These are phyloP conservation scores for Lolium perenne DNA, from an alignment of 176 grass and related monocot genomes.

Conservation along the genomic window DNA sequence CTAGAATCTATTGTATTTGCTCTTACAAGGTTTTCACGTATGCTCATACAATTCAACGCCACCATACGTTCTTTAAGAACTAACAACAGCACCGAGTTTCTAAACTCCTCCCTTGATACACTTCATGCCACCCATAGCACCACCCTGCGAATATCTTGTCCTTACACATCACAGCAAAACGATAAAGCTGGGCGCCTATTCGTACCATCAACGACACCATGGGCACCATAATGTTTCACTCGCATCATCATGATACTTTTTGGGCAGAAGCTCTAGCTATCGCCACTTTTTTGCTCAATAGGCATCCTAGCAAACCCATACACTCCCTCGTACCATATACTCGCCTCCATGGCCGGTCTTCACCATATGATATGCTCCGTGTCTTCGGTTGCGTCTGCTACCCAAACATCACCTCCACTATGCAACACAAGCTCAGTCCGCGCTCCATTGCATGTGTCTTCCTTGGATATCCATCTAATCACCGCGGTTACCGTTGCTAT, in stretches of 20 bases:
- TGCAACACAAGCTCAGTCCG: not conserved
- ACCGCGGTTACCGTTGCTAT: no score
- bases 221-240: not conserved
- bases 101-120: not conserved
- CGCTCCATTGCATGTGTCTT: no score
- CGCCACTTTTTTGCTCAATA: not conserved
- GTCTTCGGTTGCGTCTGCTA: not conserved
- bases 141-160: not conserved
- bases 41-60: not conserved
- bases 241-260: not conserved
- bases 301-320: not conserved
- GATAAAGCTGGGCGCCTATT: rapidly evolving
- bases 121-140: no score
- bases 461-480: no score
- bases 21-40: not conserved
- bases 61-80: not conserved
- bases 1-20: no score
- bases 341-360: rapidly evolving
- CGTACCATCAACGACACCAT: not conserved
- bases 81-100: not conserved
- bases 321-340: not conserved
- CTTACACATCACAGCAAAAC: not conserved
- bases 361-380: not conserved
- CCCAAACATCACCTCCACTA: not conserved
- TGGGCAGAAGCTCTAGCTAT: not conserved